A percentile compares a stretch with the other conserved stretches of the same genome.
Conservation (phyloP, 352 stramenopile genomes). For the Globisporangium cylindrosporum region DNA sequence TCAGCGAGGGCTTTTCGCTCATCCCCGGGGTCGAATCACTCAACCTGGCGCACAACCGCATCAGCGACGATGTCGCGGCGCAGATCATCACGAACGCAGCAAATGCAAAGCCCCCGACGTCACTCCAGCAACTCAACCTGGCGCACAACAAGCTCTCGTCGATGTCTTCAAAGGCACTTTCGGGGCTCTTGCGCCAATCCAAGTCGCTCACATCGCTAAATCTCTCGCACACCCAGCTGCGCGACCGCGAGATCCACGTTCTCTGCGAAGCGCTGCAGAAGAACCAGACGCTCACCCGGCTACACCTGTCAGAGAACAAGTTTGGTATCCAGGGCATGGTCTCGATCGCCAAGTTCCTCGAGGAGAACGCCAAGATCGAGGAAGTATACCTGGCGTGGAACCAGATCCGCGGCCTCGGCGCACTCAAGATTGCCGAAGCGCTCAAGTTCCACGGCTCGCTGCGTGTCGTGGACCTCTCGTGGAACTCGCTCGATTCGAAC, state of each 20-base stretch:
- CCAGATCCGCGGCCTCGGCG: constrained; percentile 61
- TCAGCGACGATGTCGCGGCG: constrained; percentile 53
- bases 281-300: constrained; percentile 57
- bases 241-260: constrained; percentile 57
- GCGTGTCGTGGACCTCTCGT: constrained; percentile 69
- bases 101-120: constrained; percentile 15
- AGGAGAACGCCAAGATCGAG: constrained; percentile 73
- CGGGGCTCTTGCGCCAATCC: constrained; percentile 36
- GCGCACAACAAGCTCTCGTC: constrained; percentile 54
- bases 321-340: constrained; percentile 61
- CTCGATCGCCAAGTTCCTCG: constrained; percentile 64
- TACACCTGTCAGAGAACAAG: constrained; percentile 75
- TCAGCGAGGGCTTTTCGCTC: constrained; percentile 58
- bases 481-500: constrained; percentile 69
- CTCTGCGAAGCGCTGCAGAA: constrained; percentile 73
- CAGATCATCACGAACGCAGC: constrained; percentile 43
- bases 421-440: constrained; percentile 68
- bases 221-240: constrained; percentile 61
- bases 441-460: constrained; percentile 74
- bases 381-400: constrained; percentile 81
- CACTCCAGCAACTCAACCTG: constrained; percentile 60
- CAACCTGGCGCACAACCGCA: constrained; percentile 73
- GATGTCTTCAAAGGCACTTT: constrained; percentile 36
- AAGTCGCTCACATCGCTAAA: constrained; percentile 62
- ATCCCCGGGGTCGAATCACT: constrained; percentile 62